Evolutionary conservation across 495 filamentous ascomycete species (phyloP), one percentile per base, ranked within the genome.

Genomic region (Poronia punctata): DNA sequence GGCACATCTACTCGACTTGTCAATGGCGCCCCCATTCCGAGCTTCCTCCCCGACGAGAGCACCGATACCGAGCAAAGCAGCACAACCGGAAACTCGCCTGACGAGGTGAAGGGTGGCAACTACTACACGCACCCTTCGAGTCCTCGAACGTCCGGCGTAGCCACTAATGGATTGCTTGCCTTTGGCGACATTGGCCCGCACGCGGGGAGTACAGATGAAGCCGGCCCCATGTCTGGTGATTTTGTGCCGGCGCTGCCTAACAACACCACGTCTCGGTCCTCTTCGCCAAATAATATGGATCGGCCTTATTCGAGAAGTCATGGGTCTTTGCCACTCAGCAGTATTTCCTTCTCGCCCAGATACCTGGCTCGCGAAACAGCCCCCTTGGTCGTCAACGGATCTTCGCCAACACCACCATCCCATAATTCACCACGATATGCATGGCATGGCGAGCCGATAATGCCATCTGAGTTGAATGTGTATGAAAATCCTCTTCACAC

Each of bases 191-290:
- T 68, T 24, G 58, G 48, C 21, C 25, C 44, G 18, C 56, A 66
- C 16, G 48, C 50, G 11, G 34, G 35, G 9, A 38, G 21, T 15
- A 57, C 61, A 28, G 57, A 56, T 18, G 61, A 68, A 21, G 61
- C 66, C 10, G 55, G 71, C 18, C 41, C 69, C 20, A 74, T 68
- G 3, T 68, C 66, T 10, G 73, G 75, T 35, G 68, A 74, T 30
- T 40, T 69, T 8, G 66, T 70, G 7, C 69, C 70, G 49, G 59
- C 65, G 20, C 61, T 75, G 7, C 60, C 74, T 8, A 70, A 78
- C 38, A 59, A 65, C 31, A 68, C 70, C 22, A 66, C 63, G 9
- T 75, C 74, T 14, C 62, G 72, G 15, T 76, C 74, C n/a, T 71
- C 74, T 6, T 78, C 74, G 0, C 74, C 74, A 3, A 54, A 68